Conservation (phyloP, 1,139 yeast genomes). For the Hansenula anomala region DNA sequence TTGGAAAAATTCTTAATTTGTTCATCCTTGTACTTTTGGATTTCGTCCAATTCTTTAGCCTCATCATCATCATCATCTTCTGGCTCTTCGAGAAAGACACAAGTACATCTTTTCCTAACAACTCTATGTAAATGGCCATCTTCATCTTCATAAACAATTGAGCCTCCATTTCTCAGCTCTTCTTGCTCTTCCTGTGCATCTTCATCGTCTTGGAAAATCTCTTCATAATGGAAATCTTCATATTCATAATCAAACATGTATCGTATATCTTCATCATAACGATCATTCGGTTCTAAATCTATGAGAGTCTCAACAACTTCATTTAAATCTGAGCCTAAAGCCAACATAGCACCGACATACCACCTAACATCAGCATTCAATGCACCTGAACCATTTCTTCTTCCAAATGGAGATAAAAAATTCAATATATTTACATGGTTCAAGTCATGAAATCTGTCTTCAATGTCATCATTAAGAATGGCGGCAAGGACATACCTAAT, state of each 20-base stretch:
- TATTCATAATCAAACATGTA: slow-evolving; percentile 66
- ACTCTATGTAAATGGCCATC: slow-evolving; percentile 23
- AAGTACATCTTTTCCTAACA: slow-evolving; percentile 30
- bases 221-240: slow-evolving; percentile 23
- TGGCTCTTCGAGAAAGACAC: slow-evolving; percentile 20
- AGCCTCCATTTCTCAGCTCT: slow-evolving; percentile 24
- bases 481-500: slow-evolving; percentile 57
- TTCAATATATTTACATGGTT: slow-evolving; percentile 48
- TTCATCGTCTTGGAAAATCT: slow-evolving; percentile 19
- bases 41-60: slow-evolving; percentile 17
- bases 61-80: slow-evolving; percentile 6
- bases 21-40: background rate
- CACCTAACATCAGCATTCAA: slow-evolving; percentile 50
- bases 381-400: slow-evolving; percentile 54
- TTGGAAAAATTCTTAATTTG: background rate
- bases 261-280: slow-evolving; percentile 67
- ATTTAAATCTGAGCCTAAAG: slow-evolving; percentile 36
- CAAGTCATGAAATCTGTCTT: slow-evolving; percentile 42
- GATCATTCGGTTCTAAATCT: slow-evolving; percentile 59
- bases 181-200: slow-evolving; percentile 25
- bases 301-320: slow-evolving; percentile 51
- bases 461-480: slow-evolving; percentile 43
- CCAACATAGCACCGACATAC: slow-evolving; percentile 39
- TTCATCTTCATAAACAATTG: slow-evolving; percentile 24
- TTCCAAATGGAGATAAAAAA: slow-evolving; percentile 57